phyloP scores from a whole-genome alignment of 306 rosid genomes.

The Begonia peltatifolia region DNA sequence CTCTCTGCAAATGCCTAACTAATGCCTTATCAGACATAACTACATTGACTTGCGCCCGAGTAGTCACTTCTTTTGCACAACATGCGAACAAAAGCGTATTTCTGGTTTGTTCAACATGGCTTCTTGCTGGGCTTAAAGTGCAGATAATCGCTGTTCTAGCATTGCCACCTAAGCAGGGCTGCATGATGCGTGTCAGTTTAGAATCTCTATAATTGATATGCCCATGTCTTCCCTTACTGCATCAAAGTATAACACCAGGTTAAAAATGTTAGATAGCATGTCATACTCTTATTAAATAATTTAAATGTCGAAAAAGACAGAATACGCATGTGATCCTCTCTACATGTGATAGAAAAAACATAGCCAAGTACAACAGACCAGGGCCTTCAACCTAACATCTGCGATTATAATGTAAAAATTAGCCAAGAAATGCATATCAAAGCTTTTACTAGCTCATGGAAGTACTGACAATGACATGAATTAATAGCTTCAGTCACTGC shows the following conservation, averaged over 20 bases:
- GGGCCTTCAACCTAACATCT: no score
- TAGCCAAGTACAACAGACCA: no score
- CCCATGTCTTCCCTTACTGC: conserved; percentile 88
- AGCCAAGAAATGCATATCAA: no score
- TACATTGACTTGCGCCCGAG: conserved; percentile 95
- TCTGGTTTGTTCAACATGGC: conserved; percentile 95
- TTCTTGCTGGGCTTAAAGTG: conserved; percentile 93
- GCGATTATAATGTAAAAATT: no score
- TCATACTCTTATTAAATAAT: neutral
- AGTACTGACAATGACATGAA: no score
- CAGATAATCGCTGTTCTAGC: conserved; percentile 98
- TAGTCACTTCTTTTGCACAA: conserved; percentile 94
- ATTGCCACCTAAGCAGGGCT: conserved; percentile 95
- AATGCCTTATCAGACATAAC: conserved; percentile 98
- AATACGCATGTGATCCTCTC: neutral
- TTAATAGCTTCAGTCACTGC: no score
- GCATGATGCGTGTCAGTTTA: conserved; percentile 88
- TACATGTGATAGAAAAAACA: neutral
- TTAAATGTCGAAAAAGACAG: neutral
- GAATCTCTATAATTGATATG: conserved; percentile 97
- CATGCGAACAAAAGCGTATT: conserved; percentile 97
- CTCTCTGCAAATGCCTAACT: conserved; percentile 92
- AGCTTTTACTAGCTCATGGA: no score
- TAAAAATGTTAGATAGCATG: conserved; percentile 2
- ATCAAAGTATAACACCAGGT: conserved; percentile 15